phyloP scores from a whole-genome alignment of 371 early-diverging fungal genomes.

The Mortierella sp. region DNA sequence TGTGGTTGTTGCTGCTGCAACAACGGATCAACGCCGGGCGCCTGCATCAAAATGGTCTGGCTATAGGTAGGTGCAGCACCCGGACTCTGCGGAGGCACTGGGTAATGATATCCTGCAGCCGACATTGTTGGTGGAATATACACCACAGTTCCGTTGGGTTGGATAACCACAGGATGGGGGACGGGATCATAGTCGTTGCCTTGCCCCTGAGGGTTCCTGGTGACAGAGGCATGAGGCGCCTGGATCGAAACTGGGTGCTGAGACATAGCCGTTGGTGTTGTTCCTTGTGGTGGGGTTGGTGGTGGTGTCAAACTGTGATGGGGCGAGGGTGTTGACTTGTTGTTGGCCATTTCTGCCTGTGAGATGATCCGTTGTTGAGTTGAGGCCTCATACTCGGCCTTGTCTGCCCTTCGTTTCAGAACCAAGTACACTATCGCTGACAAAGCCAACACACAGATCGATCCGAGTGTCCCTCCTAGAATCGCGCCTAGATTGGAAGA shows the following conservation, averaged over 20 bases:
- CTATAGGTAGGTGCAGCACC: not conserved
- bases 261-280: not conserved
- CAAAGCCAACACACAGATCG: not conserved
- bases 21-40: not conserved
- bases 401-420: not conserved
- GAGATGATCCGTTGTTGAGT: not conserved
- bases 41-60: not conserved
- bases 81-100: not conserved
- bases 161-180: not conserved
- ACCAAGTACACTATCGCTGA: not conserved
- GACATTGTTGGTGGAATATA: not conserved
- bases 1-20: not conserved
- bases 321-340: not conserved
- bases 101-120: not conserved
- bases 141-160: not conserved
- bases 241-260: not conserved
- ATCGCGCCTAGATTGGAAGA: constrained; percentile 1
- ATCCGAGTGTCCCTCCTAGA: constrained; percentile 2
- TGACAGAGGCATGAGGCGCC: not conserved
- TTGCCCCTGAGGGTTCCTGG: not conserved
- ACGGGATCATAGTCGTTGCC: not conserved
- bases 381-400: not conserved
- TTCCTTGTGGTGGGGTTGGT: not conserved
- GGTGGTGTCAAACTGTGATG: not conserved
- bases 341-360: not conserved